Evolutionary conservation across 768 basidiomycete genomes (phyloP), one percentile per base, ranked within the genome.

Genomic region (Auricularia heimuer): DNA sequence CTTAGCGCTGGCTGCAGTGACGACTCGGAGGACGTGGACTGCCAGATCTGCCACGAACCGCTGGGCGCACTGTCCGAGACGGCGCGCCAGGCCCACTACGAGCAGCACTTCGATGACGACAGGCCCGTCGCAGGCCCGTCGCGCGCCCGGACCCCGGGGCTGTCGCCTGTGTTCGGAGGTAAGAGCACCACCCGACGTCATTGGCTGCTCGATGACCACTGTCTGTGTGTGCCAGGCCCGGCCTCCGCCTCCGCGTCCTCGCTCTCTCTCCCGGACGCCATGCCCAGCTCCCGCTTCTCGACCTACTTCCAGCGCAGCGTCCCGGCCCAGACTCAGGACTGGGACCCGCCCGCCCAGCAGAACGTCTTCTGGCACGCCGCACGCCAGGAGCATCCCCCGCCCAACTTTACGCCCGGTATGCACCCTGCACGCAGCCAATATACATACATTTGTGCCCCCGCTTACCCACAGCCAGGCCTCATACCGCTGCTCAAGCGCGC

Each of bases 361-460:
- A 88, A 89, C 67, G 65, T 75, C 3, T 92, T 91, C 72, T 93
- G 91, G 91, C 77, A 85, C 72, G 73, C 83, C 14, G 67, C 82
- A 3, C 76, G 78, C 65, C 65, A 71, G 1, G 70, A 64, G 2
- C 64, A 76, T 2, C 86, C 88, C 10, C 82, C 82, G 7, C 64
- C 67, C 3, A 88, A 87, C 69, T 87, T 80, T 70, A 83, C 83
- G 0, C 89, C 89, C 62, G 86, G 90, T 87, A 71, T 54, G 67
- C 45, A 42, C 33, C 18, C 10, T 45, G 21, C 58, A 47, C 61
- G 24, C 24, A 29, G 24, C 24, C 24, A 29, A 29, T 29, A 29
- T 29, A 29, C 24, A 29, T 29, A 29, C 24, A 29, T 29, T 29
- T 29, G 24, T 29, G 24, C 24, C 24, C 24, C 24, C 24, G 24